phyloP scores from a whole-genome alignment of 371 early-diverging fungal genomes.

The Caulochytrium protostelioides region DNA sequence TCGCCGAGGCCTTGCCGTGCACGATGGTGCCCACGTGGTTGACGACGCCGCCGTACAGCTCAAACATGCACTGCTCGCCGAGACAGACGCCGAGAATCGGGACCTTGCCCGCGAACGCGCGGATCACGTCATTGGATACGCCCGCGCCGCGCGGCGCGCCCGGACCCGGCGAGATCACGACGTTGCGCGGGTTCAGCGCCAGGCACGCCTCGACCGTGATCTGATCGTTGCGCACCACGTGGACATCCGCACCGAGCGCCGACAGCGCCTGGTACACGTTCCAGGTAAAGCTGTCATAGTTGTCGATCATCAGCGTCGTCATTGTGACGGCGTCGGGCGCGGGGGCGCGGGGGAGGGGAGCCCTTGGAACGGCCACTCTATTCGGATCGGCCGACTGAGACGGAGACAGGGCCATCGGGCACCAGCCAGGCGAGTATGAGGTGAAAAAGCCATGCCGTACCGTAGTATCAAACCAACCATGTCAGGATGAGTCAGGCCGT shows the following conservation, averaged over 20 bases:
- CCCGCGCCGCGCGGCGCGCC: slow-evolving; percentile 85
- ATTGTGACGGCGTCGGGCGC: slow-evolving; percentile 15
- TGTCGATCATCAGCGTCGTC: slow-evolving; percentile 78
- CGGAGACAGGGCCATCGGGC: too few relatives aligned
- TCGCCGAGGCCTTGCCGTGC: slow-evolving; percentile 76
- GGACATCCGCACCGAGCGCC: slow-evolving; percentile 70
- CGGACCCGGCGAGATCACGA: slow-evolving; percentile 85
- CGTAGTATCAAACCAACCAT: too few relatives aligned
- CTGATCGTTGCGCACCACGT: slow-evolving; percentile 79
- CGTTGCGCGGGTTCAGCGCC: slow-evolving; percentile 59
- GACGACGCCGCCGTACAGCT: slow-evolving; percentile 78
- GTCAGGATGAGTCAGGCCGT: too few relatives aligned
- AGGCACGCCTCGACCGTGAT: slow-evolving; percentile 59
- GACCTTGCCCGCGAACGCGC: slow-evolving; percentile 68
- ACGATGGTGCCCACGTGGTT: slow-evolving; percentile 74
- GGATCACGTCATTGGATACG: slow-evolving; percentile 60
- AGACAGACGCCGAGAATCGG: slow-evolving; percentile 93
- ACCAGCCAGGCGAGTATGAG: too few relatives aligned
- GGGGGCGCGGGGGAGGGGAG: too few relatives aligned
- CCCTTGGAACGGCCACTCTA: too few relatives aligned
- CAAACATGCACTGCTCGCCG: slow-evolving; percentile 88
- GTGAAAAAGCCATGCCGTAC: too few relatives aligned
- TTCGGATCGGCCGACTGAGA: too few relatives aligned
- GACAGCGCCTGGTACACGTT: slow-evolving; percentile 86
- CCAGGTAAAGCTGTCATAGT: slow-evolving; percentile 94